Percentiles rank a stretch among this genome's conserved stretches.
phyloP scores from a whole-genome alignment of 192 early-diverging fungal species.

The Coemansia sp. region DNA sequence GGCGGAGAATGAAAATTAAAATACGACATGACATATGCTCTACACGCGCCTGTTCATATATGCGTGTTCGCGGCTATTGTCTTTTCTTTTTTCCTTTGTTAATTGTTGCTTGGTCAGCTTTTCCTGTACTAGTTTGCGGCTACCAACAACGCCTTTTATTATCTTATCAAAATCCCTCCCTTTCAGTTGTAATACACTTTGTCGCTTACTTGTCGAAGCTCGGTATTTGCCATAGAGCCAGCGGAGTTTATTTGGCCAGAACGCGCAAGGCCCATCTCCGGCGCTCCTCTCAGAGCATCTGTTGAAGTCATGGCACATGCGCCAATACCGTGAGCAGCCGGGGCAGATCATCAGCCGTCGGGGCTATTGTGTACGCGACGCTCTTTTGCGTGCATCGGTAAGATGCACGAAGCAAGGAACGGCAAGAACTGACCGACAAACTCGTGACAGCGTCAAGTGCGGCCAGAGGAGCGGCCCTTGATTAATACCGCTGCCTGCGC shows the following conservation, averaged over 20 bases:
- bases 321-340: background rate
- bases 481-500: background rate
- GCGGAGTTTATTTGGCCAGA: too few species aligned
- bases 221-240: background rate
- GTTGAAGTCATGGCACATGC: background rate
- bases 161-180: background rate
- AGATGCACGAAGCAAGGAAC: background rate
- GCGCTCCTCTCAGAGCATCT: background rate
- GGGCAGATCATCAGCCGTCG: background rate
- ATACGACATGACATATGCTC: background rate
- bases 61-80: background rate
- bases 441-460: background rate
- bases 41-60: conserved; percentile 4
- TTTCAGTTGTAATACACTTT: background rate
- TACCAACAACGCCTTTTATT: background rate
- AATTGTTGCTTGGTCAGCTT: background rate
- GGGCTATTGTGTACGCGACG: background rate
- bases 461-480: background rate
- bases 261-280: background rate
- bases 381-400: background rate
- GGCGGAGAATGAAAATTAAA: conserved; percentile 3
- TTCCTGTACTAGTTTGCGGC: background rate
- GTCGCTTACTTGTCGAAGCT: background rate
- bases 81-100: background rate
- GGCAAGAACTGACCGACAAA: background rate